These are phyloP conservation scores for Phaeodactylum tricornutum DNA, from an alignment of 108 stramenopile species.

Conservation along the genomic window DNA sequence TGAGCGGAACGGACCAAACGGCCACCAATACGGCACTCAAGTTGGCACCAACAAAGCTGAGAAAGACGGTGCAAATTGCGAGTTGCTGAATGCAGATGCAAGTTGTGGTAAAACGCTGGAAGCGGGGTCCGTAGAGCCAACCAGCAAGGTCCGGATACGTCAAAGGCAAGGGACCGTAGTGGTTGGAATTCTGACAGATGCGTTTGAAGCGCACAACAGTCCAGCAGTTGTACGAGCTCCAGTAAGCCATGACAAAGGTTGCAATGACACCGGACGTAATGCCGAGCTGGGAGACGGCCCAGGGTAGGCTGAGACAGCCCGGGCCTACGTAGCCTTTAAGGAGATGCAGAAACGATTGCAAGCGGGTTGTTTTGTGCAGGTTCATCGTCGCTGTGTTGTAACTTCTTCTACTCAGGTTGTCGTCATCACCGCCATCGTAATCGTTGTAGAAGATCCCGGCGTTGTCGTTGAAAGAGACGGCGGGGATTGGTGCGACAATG, in stretches of 20 bases:
- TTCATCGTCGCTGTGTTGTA: too few species aligned
- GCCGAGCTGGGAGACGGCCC: slow-evolving; percentile 54
- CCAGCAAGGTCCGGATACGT: slow-evolving; percentile 65
- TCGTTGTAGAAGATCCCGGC: too few species aligned
- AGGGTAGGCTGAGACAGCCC: slow-evolving; percentile 51
- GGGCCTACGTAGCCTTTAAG: slow-evolving; percentile 62
- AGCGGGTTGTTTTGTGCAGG: slow-evolving; percentile 22
- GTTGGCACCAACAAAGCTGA: slow-evolving; percentile 67
- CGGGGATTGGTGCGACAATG: too few species aligned
- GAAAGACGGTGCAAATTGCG: slow-evolving; percentile 69
- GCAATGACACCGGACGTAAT: slow-evolving; percentile 24
- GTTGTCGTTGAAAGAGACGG: too few species aligned
- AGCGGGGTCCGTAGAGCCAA: slow-evolving; percentile 47
- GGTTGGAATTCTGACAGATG: not conserved
- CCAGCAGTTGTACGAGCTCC: slow-evolving; percentile 53
- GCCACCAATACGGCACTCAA: slow-evolving; percentile 25
- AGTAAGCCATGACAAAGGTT: slow-evolving; percentile 27
- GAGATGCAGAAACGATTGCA: slow-evolving; percentile 45
- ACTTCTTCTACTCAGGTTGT: too few species aligned
- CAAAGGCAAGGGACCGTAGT: too few species aligned
- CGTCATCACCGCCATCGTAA: too few species aligned
- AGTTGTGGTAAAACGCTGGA: slow-evolving; percentile 36
- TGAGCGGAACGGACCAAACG: not conserved
- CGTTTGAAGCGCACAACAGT: slow-evolving; percentile 49
- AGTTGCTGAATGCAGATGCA: slow-evolving; percentile 53